These are phyloP conservation scores for Nemania sp. DNA, from an alignment of 2,329 filamentous ascomycete genomes.

Conservation along the genomic window DNA sequence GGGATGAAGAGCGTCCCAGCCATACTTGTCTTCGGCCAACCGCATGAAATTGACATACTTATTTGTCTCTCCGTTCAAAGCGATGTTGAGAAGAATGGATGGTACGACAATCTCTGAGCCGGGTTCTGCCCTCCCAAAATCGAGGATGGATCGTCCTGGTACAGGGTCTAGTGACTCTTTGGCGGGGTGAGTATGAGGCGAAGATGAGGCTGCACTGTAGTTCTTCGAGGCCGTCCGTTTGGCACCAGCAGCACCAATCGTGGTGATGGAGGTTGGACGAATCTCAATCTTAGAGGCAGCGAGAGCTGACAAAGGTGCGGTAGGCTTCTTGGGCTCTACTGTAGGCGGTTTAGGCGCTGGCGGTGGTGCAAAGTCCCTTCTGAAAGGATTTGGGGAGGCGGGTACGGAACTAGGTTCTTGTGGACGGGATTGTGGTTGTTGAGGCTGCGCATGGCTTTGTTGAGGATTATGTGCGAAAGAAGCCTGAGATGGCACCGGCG, in stretches of 20 bases:
- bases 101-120: conserved; percentile 72
- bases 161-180: conserved; percentile 59
- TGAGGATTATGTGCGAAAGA: conserved; percentile 51
- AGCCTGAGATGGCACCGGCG: conserved; percentile 54
- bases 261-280: conserved; percentile 52
- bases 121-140: conserved; percentile 70
- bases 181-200: conserved; percentile 63
- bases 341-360: conserved; percentile 49
- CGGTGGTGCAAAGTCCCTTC: conserved; percentile 53
- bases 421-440: conserved; percentile 46
- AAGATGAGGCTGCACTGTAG: conserved; percentile 56
- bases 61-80: conserved; percentile 83
- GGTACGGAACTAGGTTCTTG: conserved; percentile 56
- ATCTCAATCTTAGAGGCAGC: conserved; percentile 51
- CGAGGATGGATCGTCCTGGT: conserved; percentile 68
- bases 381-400: conserved; percentile 58
- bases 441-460: conserved; percentile 45
- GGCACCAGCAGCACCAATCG: conserved; percentile 48
- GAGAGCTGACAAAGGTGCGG: conserved; percentile 47
- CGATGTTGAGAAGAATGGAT: conserved; percentile 86
- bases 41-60: conserved; percentile 96
- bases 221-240: conserved; percentile 53
- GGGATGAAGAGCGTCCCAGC: conserved; percentile 93
- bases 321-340: conserved; percentile 56
- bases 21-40: conserved; percentile 92